A percentile compares a stretch with the other conserved stretches of the same genome.
Conservation (phyloP, 2,329 filamentous ascomycete species). For the Ceratocystiopsis minuta region DNA sequence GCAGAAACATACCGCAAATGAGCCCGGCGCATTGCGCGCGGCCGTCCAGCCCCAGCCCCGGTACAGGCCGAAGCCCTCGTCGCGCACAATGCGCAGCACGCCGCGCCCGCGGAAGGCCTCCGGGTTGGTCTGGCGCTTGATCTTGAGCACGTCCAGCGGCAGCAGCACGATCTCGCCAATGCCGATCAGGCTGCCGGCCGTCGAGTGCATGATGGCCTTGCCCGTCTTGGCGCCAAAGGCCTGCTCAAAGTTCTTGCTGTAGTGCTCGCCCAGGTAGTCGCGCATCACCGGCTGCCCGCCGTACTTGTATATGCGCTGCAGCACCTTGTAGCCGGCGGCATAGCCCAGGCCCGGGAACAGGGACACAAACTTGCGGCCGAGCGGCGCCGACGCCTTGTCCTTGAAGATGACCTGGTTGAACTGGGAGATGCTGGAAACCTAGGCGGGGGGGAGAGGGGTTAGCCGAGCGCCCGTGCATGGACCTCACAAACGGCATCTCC, state of each 20-base stretch:
- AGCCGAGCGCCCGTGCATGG: background rate
- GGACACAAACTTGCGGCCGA: constrained; percentile 70
- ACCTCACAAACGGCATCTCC: constrained; percentile 9
- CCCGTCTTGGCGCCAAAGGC: constrained; percentile 93
- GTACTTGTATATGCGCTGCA: constrained; percentile 97
- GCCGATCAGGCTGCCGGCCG: constrained; percentile 85
- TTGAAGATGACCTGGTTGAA: constrained; percentile 90
- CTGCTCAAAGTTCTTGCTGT: constrained; percentile 67
- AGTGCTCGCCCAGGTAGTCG: constrained; percentile 68
- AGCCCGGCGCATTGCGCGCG: constrained; percentile 88
- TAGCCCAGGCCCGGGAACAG: constrained; percentile 95
- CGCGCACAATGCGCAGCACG: constrained; percentile 70
- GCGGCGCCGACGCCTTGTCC: constrained; percentile 57
- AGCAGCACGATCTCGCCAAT: constrained; percentile 94
- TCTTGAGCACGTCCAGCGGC: constrained; percentile 93
- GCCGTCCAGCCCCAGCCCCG: constrained; percentile 96
- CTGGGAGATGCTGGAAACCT: constrained; percentile 41
- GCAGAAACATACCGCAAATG: constrained; percentile 59
- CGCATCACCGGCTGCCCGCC: constrained; percentile 90
- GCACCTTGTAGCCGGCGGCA: constrained; percentile 89
- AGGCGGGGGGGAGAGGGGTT: background rate
- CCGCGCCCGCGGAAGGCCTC: constrained; percentile 93
- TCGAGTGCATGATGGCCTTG: constrained; percentile 96
- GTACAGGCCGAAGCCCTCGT: constrained; percentile 92
- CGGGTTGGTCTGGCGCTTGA: constrained; percentile 98